Percentiles rank a stretch among this genome's conserved stretches.
Conservation (phyloP, 768 basidiomycete genomes). For the Podaxis mareebaensis region DNA sequence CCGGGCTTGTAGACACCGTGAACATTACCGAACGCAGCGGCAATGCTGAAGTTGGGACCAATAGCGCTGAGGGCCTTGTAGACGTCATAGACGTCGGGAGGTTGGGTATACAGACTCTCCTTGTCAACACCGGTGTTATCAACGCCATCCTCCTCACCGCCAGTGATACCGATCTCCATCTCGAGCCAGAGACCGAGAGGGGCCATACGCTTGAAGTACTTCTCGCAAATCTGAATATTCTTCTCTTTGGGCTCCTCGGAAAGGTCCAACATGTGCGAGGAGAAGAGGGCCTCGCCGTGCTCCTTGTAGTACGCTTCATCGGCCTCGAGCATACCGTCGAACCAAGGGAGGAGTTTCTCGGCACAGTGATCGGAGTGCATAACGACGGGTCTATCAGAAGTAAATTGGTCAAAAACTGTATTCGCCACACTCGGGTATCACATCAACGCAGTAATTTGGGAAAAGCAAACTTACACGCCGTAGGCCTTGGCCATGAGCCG, state of each 20-base stretch:
- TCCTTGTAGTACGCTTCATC: constrained; percentile 91
- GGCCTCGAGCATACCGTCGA: constrained; percentile 98
- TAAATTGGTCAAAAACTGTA: constrained; percentile 9
- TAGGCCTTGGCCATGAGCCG: constrained; percentile 86
- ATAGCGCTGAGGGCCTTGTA: constrained; percentile 81
- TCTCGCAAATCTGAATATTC: constrained; percentile 90
- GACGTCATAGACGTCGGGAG: constrained; percentile 93
- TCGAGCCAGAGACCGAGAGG: constrained; percentile 94
- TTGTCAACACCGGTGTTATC: constrained; percentile 98
- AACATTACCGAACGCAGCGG: constrained; percentile 98
- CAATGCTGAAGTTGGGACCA: constrained; percentile 94
- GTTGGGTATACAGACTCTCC: constrained; percentile 92
- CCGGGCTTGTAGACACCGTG: constrained; percentile 99
- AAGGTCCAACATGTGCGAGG: constrained; percentile 98
- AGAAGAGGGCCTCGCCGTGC: constrained; percentile 87
- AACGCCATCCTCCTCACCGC: constrained; percentile 99
- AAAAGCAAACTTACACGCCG: constrained; percentile 71
- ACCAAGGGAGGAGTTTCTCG: constrained; percentile 97
- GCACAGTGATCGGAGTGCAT: constrained; percentile 99
- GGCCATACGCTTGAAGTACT: constrained; percentile 96
- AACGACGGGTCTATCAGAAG: constrained; percentile 75
- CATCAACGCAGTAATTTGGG: background rate
- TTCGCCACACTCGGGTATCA: constrained; percentile 4
- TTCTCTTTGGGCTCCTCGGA: constrained; percentile 91
- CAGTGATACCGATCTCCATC: constrained; percentile 99